Base-by-base conservation (phyloP, 2,329 filamentous ascomycete genomes). In the Fusarium circinatum region DNA sequence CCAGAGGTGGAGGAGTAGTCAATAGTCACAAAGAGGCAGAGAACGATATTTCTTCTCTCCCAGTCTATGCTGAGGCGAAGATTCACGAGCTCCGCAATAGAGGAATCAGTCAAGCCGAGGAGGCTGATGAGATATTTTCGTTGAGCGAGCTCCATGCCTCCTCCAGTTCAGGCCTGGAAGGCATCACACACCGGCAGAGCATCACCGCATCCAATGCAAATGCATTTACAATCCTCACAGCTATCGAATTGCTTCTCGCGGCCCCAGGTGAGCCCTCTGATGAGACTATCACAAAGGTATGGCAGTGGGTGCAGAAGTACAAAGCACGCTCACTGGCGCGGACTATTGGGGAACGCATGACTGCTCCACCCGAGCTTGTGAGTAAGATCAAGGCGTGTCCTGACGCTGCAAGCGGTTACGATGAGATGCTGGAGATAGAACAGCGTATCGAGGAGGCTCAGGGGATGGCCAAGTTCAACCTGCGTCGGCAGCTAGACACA, bases 1-100 rank as follows among this genome's bases (percentile, higher is more conserved):
- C 20, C 11, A 10, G 9, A n/a, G 3, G 5, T 7, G 15, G 3
- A 18, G 11, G 3, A n/a, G 34, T 1, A 30, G 20, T n/a, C 1
- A 4, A 30, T 6, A 1, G 15, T 2, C 1, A 3, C 15, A 14
- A 30, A 17, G 3, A 8, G 8, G 6, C 11, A 28, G 20, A 55
- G 8, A 28, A n/a, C n/a, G n/a, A n/a, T 11, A 17, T 0, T 18
- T 17, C 8, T 39, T 28, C 8, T 10, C 51, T n/a, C 2, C 30
- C 51, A 12, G 5, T 1, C 20, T 38, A 39, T 28, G 4, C 34
- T 1, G 3, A n/a, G 51, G 11, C 34, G 2, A 3, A 41, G 14
- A 13, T 55, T 2, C 14, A 17, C 14, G 34, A 55, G 1, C 14
- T 55, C 14, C 24, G 34, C 34, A 10, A 28, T 0, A 55, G 51